Evolutionary conservation across 495 filamentous ascomycete species (phyloP), one percentile per base, ranked within the genome.

Genomic region (Staphylotrichum tortipilum): DNA sequence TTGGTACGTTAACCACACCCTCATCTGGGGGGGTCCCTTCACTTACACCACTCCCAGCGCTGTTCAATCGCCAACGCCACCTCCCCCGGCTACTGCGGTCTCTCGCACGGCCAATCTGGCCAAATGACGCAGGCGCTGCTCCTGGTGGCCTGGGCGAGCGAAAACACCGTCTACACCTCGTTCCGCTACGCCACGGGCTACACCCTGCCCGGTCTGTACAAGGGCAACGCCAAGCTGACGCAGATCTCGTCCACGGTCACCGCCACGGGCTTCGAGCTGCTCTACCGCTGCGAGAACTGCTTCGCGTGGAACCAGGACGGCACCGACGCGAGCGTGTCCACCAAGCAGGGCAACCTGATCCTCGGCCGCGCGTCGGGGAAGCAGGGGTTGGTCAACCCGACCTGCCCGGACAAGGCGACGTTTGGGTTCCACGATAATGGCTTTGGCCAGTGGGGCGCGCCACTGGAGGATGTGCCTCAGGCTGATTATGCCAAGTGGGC

Each of bases 221-320:
- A 69, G 12, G 81, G 80, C 34, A 73, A 74, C 52, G 80, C 79
- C 15, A 76, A 71, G 22, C 48, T 78, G 17, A 80, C 77, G 1
- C 75, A 76, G 43, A 74, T 85, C 47, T 76, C 72, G n/a, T 68
- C 72, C n/a, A 71, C 58, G 40, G 62, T 81, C 49, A 81, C 76
- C 56, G 61, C 70, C 37, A 68, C 65, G 33, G 53, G 70, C 56
- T 86, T 75, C 59, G 73, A 74, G 44, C 59, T 82, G 17, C 72
- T 82, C 24, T 85, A 81, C 63, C 70, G 77, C 19, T 86, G 82
- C 68, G 65, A 79, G 56, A 69, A 76, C 60, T 86, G 83, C 64
- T 69, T 79, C 31, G 63, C 64, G 3, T 85, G 81, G 78, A 64
- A 60, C 44, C 58, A 64, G 43, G 63, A 49, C 12, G 56, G 60